Base-by-base conservation (phyloP, 1,284 basidiomycete genomes). In the Tetrapyrgos nigripes region DNA sequence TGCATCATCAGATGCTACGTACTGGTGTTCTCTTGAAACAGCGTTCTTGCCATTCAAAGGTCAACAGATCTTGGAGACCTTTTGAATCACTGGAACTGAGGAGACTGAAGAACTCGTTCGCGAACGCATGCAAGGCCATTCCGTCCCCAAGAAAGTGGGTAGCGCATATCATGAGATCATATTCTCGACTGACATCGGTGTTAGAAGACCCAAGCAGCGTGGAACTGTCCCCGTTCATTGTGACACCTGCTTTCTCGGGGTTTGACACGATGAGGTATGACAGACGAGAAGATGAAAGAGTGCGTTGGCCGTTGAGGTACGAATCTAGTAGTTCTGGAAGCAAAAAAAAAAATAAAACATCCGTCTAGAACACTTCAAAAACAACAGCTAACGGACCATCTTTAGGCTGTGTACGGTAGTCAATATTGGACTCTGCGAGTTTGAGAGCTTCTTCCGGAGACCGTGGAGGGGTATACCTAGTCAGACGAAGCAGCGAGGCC, bases 71-170 rank as follows among this genome's bases (percentile, higher is more conserved):
- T 14, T 73, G 65, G n/a, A 90, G 74, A 26, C 81, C 78, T 31
- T 63, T 67, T 13, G 74, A 75, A 50, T 71, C 70, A 2, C 70
- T 66, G 19, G 50, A 53, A 53, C 79, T 68, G 9, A 93, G 75
- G 4, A 92, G 74, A 10, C 70, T 64, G 68, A 92, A 88, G 68
- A 93, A 85, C 64, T 92, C 88, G 68, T 91, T 89, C 11, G 87
- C 87, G 60, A 88, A 87, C 57, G 80, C 77, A 70, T 93, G 91
- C 17, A 93, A 78, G 2, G 91, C 89, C 85, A 91, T 91, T 26
- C 89, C 90, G 68, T 93, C 91, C 9, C 89, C 90, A 40, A 92
- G 70, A 70, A 86, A 92, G 66, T 92, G 91, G 10, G 88, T 83
- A 3, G 88, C 86, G 65, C 86, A 86, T 29, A 93, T 80, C 50